Percentiles rank a stretch among this genome's conserved stretches.
These are phyloP conservation scores for Incumbomyces delicatus DNA, from an alignment of 2,329 filamentous ascomycete species.

Conservation along the genomic window DNA sequence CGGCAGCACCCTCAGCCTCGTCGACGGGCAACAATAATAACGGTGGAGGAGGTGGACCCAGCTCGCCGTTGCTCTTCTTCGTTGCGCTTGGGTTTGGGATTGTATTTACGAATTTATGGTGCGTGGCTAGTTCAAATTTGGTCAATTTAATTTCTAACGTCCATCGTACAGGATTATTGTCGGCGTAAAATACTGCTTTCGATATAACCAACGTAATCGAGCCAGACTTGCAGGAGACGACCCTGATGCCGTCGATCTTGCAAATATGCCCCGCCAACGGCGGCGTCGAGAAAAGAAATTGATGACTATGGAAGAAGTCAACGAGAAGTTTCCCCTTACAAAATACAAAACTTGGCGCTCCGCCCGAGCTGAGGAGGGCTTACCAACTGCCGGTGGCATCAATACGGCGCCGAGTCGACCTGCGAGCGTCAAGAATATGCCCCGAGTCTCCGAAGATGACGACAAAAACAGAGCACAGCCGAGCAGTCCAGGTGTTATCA, in stretches of 20 bases:
- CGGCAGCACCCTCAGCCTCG: background rate
- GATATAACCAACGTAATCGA: constrained; percentile 91
- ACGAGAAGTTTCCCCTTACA: constrained; percentile 86
- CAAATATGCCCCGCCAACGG: constrained; percentile 75
- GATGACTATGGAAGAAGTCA: constrained; percentile 98
- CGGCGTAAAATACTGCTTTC: constrained; percentile 97
- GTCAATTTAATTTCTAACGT: no score
- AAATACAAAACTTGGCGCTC: constrained; percentile 97
- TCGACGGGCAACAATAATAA: background rate
- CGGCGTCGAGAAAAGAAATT: constrained; percentile 92
- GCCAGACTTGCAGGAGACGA: constrained; percentile 66
- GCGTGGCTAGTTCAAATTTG: constrained; percentile 31
- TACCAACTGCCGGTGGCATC: constrained; percentile 77
- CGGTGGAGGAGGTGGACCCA: constrained; percentile 36
- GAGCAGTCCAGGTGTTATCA: constrained; percentile 7
- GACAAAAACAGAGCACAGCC: constrained; percentile 9
- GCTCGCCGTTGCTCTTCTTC: constrained; percentile 77
- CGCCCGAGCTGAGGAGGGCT: constrained; percentile 68
- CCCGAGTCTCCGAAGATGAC: constrained; percentile 13
- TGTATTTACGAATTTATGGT: constrained; percentile 98
- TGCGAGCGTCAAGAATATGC: constrained; percentile 55
- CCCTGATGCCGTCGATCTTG: constrained; percentile 78
- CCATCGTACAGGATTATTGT: constrained; percentile 76
- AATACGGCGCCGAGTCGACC: constrained; percentile 57
- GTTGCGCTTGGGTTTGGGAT: constrained; percentile 94